A percentile compares a stretch with the other conserved stretches of the same genome.
phyloP scores from a whole-genome alignment of 305 asterid genomes.

The Fraxinus sp. region DNA sequence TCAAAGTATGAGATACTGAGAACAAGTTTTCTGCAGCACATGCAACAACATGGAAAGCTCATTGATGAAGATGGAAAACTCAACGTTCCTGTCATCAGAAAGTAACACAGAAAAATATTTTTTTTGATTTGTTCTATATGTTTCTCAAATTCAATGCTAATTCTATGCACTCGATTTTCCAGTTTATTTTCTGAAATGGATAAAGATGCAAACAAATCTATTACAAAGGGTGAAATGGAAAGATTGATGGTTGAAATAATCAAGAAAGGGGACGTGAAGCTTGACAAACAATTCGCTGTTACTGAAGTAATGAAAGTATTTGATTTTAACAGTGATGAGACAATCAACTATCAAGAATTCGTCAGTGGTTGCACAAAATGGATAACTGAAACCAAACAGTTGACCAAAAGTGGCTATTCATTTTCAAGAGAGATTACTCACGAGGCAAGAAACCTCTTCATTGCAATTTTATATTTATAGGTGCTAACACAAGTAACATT shows the following conservation, averaged over 20 bases:
- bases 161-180: slow-evolving; percentile 7
- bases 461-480: background rate
- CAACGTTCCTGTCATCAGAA: slow-evolving; percentile 31
- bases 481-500: background rate
- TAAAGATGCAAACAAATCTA: slow-evolving; percentile 29
- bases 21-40: slow-evolving; percentile 38
- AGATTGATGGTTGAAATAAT: slow-evolving; percentile 40
- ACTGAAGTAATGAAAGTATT: slow-evolving; percentile 35
- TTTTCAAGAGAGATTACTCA: slow-evolving; percentile 26
- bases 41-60: slow-evolving; percentile 38
- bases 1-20: slow-evolving; percentile 40
- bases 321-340: slow-evolving; percentile 31
- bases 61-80: slow-evolving; percentile 40
- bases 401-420: slow-evolving; percentile 25
- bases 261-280: slow-evolving; percentile 30
- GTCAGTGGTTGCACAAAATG: slow-evolving; percentile 41
- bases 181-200: slow-evolving; percentile 45
- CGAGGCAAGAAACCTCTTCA: slow-evolving; percentile 38
- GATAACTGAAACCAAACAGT: slow-evolving; percentile 35
- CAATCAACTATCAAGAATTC: slow-evolving; percentile 45
- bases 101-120: slow-evolving; percentile 22
- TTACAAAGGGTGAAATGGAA: slow-evolving; percentile 38
- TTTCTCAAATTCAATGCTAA: background rate
- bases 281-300: slow-evolving; percentile 38
- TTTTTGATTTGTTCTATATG: background rate